phyloP scores from a whole-genome alignment of 805 yeast genomes.

The Kodamaea kakaduensis region DNA sequence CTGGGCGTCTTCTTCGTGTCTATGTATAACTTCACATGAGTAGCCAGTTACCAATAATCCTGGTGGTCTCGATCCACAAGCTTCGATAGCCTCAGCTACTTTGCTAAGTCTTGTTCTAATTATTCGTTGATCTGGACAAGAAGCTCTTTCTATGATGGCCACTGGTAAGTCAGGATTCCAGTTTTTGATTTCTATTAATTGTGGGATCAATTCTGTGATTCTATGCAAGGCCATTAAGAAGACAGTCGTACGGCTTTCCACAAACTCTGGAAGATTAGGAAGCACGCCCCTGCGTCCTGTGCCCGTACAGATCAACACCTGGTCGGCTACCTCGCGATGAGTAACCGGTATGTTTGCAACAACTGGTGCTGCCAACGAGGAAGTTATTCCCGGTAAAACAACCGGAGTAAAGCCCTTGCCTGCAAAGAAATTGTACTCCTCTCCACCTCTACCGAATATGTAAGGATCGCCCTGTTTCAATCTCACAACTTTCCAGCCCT shows the following conservation, averaged over 20 bases:
- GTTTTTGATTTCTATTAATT: slow-evolving; percentile 36
- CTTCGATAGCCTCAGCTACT: slow-evolving; percentile 69
- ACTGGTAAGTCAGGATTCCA: slow-evolving; percentile 78
- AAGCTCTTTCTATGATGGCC: slow-evolving; percentile 84
- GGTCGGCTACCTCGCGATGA: slow-evolving; percentile 88
- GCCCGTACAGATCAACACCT: slow-evolving; percentile 89
- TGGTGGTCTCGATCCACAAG: slow-evolving; percentile 86
- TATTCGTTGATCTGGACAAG: slow-evolving; percentile 89
- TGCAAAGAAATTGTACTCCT: slow-evolving; percentile 70
- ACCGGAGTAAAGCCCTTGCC: slow-evolving; percentile 64
- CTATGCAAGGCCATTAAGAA: slow-evolving; percentile 90
- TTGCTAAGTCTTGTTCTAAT: slow-evolving; percentile 66
- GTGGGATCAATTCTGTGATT: slow-evolving; percentile 51
- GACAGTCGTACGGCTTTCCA: slow-evolving; percentile 70
- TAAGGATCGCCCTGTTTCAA: slow-evolving; percentile 97
- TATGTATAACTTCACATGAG: slow-evolving; percentile 57
- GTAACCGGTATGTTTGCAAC: slow-evolving; percentile 84
- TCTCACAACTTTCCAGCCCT: slow-evolving; percentile 78
- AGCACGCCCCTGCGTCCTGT: slow-evolving; percentile 85
- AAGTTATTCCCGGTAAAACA: slow-evolving; percentile 85
- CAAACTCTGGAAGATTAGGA: slow-evolving; percentile 75
- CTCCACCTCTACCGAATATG: slow-evolving; percentile 95
- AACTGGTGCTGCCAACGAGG: slow-evolving; percentile 86
- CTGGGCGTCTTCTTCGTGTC: slow-evolving; percentile 12
- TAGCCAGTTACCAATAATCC: slow-evolving; percentile 81